A percentile compares a stretch with the other conserved stretches of the same genome.
These are phyloP conservation scores for Cladophialophora immunda DNA, from an alignment of 2,329 filamentous ascomycete genomes.

Conservation along the genomic window DNA sequence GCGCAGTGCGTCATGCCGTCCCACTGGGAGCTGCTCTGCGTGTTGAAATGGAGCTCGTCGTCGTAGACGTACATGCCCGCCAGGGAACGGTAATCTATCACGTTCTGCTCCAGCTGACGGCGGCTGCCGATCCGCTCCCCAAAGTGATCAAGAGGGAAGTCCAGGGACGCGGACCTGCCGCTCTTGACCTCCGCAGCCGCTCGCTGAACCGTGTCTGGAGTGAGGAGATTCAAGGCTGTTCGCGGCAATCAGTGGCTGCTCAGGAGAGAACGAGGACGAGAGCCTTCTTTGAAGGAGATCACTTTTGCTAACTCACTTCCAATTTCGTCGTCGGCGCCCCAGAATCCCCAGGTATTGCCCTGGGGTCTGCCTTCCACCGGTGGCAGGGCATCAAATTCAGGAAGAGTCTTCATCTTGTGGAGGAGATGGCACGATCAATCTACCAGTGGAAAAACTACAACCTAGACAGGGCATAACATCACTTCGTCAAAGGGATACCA, in stretches of 20 bases:
- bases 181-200: background rate
- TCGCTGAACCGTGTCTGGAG: background rate
- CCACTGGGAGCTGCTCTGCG: conserved; percentile 9
- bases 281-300: background rate
- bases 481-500: too few species aligned
- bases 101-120: background rate
- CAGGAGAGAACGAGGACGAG: background rate
- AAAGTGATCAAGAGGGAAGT: conserved; percentile 2
- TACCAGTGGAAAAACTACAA: background rate
- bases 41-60: conserved; percentile 11
- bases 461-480: background rate
- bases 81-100: background rate
- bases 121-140: background rate
- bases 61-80: conserved; percentile 7
- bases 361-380: background rate
- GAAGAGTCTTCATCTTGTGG: background rate
- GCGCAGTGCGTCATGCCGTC: conserved; percentile 7
- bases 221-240: conserved; percentile 6
- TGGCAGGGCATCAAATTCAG: background rate
- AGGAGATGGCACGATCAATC: background rate
- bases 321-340: conserved; percentile 1
- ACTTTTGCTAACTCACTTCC: background rate
- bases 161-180: background rate
- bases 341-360: conserved; percentile 6
- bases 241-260: background rate